Evolutionary conservation across 1,284 basidiomycete species (phyloP).

Genomic region (Austroboletus novae-zelandiae): DNA sequence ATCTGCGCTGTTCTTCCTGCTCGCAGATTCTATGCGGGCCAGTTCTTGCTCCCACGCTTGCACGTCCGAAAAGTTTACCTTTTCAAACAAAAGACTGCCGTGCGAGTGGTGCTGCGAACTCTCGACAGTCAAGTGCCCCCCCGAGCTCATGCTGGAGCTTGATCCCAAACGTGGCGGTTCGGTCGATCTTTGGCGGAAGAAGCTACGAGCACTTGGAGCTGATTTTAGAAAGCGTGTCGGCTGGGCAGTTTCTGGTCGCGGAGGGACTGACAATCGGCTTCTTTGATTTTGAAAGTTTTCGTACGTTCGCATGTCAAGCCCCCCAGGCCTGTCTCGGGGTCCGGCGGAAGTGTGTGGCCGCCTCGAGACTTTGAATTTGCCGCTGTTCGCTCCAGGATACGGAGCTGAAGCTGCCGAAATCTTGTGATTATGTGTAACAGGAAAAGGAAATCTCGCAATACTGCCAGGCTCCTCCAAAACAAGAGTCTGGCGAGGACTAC

Average conservation of each 20-base stretch:
- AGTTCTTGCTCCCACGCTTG: conserved; percentile 78
- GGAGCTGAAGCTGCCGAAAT: conserved; percentile 35
- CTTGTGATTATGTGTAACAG: conserved; percentile 23
- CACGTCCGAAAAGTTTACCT: conserved; percentile 40
- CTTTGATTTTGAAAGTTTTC: conserved; percentile 17
- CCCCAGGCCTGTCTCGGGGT: conserved; percentile 51
- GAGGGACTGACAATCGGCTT: conserved; percentile 13
- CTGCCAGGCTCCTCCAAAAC: conserved; percentile 10
- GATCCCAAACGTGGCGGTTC: conserved; percentile 22
- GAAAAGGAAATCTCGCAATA: conserved; percentile 4
- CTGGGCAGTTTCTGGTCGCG: conserved; percentile 32
- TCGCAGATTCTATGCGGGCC: conserved; percentile 62
- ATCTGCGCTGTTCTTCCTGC: conserved; percentile 55
- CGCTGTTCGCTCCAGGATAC: conserved; percentile 18
- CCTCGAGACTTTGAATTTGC: conserved; percentile 22
- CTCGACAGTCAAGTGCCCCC: conserved; percentile 27
- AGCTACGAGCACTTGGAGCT: conserved; percentile 8
- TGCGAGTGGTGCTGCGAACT: conserved; percentile 19
- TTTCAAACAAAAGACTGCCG: conserved; percentile 22
- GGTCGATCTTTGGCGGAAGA: conserved; percentile 24
- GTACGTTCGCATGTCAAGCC: conserved; percentile 27
- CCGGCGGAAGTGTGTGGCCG: conserved; percentile 68
- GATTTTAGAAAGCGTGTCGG: conserved; percentile 15
- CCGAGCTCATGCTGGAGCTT: conserved; percentile 35
- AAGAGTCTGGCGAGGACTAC: conserved; percentile 21